Evolutionary conservation across 495 filamentous ascomycete species (phyloP).

Genomic region (Aspergillus avenaceus): DNA sequence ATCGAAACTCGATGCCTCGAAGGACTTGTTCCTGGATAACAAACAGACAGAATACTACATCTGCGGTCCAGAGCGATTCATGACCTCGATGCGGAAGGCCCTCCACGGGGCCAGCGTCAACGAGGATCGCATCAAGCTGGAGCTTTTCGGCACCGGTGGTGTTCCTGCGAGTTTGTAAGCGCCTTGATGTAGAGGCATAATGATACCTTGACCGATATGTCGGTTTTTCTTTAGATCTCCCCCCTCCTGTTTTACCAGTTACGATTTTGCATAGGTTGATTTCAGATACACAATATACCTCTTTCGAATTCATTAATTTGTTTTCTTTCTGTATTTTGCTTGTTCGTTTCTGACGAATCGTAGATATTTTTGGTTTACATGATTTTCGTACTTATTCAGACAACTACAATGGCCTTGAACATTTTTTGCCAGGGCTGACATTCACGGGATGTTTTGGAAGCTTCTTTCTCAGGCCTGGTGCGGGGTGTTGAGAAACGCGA

Average conservation of each 20-base stretch:
- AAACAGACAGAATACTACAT: conserved; percentile 58
- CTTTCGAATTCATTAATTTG: no score
- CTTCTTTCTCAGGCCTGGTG: no score
- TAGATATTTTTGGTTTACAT: no score
- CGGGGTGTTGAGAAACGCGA: no score
- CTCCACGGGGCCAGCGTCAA: conserved; percentile 50
- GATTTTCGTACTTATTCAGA: no score
- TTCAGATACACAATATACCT: no score
- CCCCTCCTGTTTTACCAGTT: background rate
- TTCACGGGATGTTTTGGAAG: no score
- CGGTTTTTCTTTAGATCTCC: background rate
- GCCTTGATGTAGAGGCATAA: background rate
- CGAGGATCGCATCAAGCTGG: conserved; percentile 55
- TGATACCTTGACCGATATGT: background rate
- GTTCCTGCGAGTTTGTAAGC: conserved; percentile 11
- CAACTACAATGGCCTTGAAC: no score
- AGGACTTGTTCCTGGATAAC: conserved; percentile 52
- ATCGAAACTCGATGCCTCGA: conserved; percentile 41
- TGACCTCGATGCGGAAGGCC: conserved; percentile 48
- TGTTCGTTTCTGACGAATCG: no score
- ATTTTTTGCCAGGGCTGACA: no score
- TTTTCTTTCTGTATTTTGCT: no score
- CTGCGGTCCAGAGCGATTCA: conserved; percentile 66
- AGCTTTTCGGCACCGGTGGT: conserved; percentile 64
- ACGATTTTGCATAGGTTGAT: background rate